Conservation (phyloP, 1,139 yeast genomes). For the Yamadazyma membranifaciens region DNA sequence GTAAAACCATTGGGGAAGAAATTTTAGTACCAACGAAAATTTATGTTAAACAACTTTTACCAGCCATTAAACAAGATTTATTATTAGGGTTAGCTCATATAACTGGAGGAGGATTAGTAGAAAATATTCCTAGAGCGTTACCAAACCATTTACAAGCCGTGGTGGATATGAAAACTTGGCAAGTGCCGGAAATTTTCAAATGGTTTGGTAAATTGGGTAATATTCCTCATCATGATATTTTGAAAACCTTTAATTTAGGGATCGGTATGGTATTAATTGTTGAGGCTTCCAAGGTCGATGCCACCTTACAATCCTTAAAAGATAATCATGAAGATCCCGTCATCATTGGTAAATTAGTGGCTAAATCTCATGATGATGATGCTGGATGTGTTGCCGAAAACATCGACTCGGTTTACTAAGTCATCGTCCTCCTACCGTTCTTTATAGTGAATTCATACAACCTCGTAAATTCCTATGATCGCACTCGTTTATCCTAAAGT, state of each 20-base stretch:
- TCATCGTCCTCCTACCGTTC: no score
- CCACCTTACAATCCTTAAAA: conserved; percentile 52
- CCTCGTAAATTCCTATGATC: no score
- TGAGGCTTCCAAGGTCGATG: conserved; percentile 56
- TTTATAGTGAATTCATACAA: no score
- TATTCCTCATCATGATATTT: conserved; percentile 79
- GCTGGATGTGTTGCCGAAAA: conserved; percentile 66
- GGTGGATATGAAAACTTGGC: conserved; percentile 79
- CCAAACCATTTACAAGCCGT: conserved; percentile 78
- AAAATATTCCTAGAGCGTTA: conserved; percentile 92
- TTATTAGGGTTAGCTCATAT: conserved; percentile 92
- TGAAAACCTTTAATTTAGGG: conserved; percentile 94
- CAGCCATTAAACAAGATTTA: conserved; percentile 64
- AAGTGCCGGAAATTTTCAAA: conserved; percentile 82
- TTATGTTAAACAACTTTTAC: conserved; percentile 86
- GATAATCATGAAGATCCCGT: conserved; percentile 75
- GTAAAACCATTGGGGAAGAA: conserved; percentile 80
- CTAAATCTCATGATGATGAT: conserved; percentile 50
- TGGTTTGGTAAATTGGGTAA: conserved; percentile 94
- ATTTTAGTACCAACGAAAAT: conserved; percentile 88
- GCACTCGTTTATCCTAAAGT: not conserved
- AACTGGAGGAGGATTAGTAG: conserved; percentile 97
- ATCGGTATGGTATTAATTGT: conserved; percentile 96
- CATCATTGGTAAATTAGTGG: conserved; percentile 71
- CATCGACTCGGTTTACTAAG: conserved; percentile 29